Conservation (phyloP, 345 rosid species). For the Litchi chinensis region DNA sequence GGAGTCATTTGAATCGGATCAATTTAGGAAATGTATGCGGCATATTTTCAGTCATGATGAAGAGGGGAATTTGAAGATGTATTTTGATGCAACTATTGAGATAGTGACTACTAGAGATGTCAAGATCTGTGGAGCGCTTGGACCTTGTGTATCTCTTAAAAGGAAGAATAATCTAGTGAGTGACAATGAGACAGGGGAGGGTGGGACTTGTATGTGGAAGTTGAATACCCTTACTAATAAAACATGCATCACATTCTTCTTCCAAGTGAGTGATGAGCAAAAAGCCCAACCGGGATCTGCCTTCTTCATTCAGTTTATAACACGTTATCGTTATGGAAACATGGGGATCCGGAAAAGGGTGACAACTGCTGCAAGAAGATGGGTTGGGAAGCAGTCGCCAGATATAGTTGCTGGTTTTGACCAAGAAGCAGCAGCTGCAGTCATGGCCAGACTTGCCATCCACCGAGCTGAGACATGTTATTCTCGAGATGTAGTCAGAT, state of each 20-base stretch:
- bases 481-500: constrained; percentile 83
- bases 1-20: constrained; percentile 78
- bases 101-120: constrained; percentile 83
- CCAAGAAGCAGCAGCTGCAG: constrained; percentile 96
- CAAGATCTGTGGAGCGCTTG: constrained; percentile 83
- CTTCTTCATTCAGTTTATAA: constrained; percentile 83
- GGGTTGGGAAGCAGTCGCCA: constrained; percentile 76
- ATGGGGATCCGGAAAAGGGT: constrained; percentile 72
- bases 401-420: constrained; percentile 85
- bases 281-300: constrained; percentile 83
- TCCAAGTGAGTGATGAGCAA: constrained; percentile 64
- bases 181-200: constrained; percentile 70
- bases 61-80: constrained; percentile 75
- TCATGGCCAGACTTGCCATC: constrained; percentile 93
- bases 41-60: constrained; percentile 69
- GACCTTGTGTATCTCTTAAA: constrained; percentile 83
- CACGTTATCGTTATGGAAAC: constrained; percentile 73
- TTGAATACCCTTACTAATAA: constrained; percentile 66
- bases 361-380: constrained; percentile 93
- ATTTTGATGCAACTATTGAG: constrained; percentile 84
- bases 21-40: constrained; percentile 76
- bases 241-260: constrained; percentile 88
- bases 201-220: constrained; percentile 86
- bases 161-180: constrained; percentile 72
- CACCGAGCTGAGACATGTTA: constrained; percentile 67